These are phyloP conservation scores for Vitellaria paradoxa DNA, from an alignment of 179 eudicot genomes.

Conservation along the genomic window DNA sequence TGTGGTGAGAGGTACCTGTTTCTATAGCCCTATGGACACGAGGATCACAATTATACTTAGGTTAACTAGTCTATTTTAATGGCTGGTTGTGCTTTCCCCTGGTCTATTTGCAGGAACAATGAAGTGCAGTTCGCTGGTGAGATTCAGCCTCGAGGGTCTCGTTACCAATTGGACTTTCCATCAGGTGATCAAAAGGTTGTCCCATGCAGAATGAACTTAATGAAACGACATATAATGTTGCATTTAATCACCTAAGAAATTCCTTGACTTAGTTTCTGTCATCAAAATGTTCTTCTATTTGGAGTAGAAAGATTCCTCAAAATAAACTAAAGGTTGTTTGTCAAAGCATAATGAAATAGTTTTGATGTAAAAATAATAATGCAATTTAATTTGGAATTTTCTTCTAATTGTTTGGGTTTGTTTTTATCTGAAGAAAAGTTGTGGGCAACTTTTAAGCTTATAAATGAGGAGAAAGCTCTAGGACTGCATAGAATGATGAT, in stretches of 20 bases:
- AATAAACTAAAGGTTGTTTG: neutral
- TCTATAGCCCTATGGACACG: neutral
- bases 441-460: no score
- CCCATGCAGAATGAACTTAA: neutral
- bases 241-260: neutral
- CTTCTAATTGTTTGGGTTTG: neutral
- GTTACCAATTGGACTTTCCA: constrained; percentile 45
- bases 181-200: constrained; percentile 76
- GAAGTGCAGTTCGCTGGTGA: constrained; percentile 99
- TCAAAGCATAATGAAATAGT: neutral
- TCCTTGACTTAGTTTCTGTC: no score
- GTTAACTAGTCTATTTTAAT: neutral
- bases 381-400: neutral
- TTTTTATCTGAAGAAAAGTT: neutral
- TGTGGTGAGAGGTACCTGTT: constrained; percentile 84
- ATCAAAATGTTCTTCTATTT: neutral
- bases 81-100: constrained; percentile 15
- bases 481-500: no score
- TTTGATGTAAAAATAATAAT: neutral
- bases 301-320: neutral
- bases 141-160: constrained; percentile 75
- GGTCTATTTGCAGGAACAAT: constrained; percentile 60
- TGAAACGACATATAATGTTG: neutral
- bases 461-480: no score
- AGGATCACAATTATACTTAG: neutral